phyloP scores from a whole-genome alignment of 176 grass and related monocot species.

The Pontederia paniculata region DNA sequence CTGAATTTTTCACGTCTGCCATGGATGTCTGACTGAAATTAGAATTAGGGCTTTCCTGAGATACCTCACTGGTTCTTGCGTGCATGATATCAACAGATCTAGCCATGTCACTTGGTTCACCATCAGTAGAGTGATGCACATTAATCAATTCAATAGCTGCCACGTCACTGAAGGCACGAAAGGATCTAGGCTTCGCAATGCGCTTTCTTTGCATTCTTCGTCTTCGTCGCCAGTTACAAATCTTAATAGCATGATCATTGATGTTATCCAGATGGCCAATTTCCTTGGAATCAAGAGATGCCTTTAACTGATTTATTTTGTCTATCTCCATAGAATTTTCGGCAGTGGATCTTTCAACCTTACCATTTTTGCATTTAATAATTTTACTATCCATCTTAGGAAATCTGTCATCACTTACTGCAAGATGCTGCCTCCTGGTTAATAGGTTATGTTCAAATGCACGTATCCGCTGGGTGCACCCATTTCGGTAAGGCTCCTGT shows the following conservation, averaged over 20 bases:
- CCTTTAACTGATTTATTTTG: neutral
- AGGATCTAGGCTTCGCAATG: neutral
- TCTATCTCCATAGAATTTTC: neutral
- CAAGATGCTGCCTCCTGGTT: slow-evolving; percentile 19
- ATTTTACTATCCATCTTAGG: slow-evolving; percentile 14
- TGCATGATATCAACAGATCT: neutral
- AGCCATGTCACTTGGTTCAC: neutral
- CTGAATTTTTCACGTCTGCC: neutral
- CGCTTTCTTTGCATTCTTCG: slow-evolving; percentile 2
- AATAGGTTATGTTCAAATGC: slow-evolving; percentile 50
- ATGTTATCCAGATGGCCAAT: neutral
- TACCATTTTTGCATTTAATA: neutral
- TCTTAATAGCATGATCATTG: neutral
- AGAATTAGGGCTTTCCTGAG: neutral
- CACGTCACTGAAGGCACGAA: neutral
- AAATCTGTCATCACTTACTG: slow-evolving; percentile 29
- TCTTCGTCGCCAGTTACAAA: neutral
- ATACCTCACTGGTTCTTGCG: neutral
- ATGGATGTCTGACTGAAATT: neutral
- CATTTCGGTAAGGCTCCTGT: slow-evolving; percentile 46
- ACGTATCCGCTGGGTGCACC: slow-evolving; percentile 69
- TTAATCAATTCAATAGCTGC: neutral
- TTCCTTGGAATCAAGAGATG: neutral
- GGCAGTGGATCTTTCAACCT: neutral
- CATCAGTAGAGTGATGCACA: neutral